Conservation (phyloP, 208 protist genomes). For the Leishmania aethiopica region DNA sequence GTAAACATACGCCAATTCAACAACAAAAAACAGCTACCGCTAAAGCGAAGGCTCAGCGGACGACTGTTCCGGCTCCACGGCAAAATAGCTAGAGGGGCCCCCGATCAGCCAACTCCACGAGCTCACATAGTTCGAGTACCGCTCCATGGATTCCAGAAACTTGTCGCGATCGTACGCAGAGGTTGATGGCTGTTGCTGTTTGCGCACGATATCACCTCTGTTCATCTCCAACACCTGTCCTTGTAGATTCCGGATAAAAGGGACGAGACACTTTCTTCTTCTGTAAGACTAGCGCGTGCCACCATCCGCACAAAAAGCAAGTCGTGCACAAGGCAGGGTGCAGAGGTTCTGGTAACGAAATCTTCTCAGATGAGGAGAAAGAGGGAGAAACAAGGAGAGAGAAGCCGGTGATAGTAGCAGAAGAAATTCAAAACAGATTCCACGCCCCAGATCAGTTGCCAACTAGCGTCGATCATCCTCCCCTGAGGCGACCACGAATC, state of each 20-base stretch:
- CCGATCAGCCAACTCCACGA: slow-evolving; percentile 22
- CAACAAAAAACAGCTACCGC: background rate
- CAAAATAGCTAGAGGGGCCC: slow-evolving; percentile 27
- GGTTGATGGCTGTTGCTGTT: background rate
- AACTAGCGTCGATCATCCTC: background rate
- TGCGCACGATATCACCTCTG: background rate
- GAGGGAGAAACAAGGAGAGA: background rate
- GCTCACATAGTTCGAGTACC: slow-evolving; percentile 21
- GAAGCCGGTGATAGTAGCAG: background rate
- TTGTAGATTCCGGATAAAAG: background rate
- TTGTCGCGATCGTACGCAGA: slow-evolving; percentile 10
- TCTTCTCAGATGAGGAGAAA: background rate
- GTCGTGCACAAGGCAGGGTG: background rate
- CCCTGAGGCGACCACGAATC: background rate
- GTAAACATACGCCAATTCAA: background rate
- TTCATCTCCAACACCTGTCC: slow-evolving; percentile 4
- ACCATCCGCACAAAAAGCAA: background rate
- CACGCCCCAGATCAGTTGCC: background rate
- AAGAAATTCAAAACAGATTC: background rate
- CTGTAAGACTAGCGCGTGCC: background rate
- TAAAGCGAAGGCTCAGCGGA: slow-evolving; percentile 1
- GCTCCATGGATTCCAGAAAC: slow-evolving; percentile 20
- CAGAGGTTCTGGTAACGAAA: background rate
- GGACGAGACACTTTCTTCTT: background rate
- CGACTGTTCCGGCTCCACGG: slow-evolving; percentile 11